phyloP scores from a whole-genome alignment of 805 yeast species.

The Starmera amethionina region DNA sequence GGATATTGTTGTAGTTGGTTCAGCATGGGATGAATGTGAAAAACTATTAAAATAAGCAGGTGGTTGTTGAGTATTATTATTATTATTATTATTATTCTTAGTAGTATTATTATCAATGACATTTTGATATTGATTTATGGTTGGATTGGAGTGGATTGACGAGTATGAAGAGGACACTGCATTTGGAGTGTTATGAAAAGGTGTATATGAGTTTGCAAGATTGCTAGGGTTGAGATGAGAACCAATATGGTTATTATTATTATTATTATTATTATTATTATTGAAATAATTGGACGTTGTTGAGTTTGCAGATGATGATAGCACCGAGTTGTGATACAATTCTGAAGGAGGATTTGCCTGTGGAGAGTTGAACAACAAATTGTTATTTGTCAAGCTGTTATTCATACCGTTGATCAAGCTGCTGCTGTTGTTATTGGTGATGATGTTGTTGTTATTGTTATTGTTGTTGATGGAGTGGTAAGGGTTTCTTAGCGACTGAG shows the following conservation, averaged over 20 bases:
- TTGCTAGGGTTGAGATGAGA: conserved; percentile 18
- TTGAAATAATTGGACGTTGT: conserved; percentile 2
- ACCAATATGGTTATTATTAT: conserved; percentile 10
- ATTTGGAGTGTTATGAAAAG: conserved; percentile 37
- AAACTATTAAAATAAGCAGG: conserved; percentile 11
- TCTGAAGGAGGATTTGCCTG: conserved; percentile 17
- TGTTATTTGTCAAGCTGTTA: no score
- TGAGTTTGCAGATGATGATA: conserved; percentile 1
- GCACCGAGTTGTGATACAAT: conserved; percentile 2
- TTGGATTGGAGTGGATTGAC: conserved; percentile 20
- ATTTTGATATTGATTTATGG: not conserved
- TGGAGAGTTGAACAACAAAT: conserved; percentile 10
- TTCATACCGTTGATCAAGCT: conserved; percentile 1
- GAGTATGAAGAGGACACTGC: conserved; percentile 38
- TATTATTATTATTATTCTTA: no score
- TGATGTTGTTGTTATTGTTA: conserved; percentile 5
- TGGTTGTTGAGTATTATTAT: no score
- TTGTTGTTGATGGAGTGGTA: conserved; percentile 5
- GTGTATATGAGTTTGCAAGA: conserved; percentile 19
- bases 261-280: not conserved
- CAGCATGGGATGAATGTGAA: conserved; percentile 25
- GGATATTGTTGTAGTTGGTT: conserved; percentile 46
- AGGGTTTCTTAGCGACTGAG: conserved; percentile 8
- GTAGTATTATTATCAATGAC: no score
- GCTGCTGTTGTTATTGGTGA: conserved; percentile 13